Base-by-base conservation (phyloP, 106 monocot genomes). In the Allium sativum region DNA sequence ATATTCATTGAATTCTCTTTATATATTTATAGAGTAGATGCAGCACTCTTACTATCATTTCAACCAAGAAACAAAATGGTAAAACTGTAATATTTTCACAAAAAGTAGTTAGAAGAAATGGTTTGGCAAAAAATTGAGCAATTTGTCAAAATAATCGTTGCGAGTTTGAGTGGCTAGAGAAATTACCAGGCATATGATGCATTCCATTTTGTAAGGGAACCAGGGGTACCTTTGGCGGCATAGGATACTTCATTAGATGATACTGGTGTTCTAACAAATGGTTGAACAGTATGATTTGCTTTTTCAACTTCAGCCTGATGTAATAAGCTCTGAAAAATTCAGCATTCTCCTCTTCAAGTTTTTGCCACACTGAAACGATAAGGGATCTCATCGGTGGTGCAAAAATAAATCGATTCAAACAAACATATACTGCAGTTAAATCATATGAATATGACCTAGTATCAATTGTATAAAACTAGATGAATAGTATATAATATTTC, bases 301-400 rank as follows among this genome's bases (percentile, higher is more conserved):
- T 90, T 65, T 90, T 95, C 73, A 95, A 69, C 77, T 84, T 90
- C 68, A 95, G 62, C 63, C 90, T 79, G 60, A 82, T 90, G 59
- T 95, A 90, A 68, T 95, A 90, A 58, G 90, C 90, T 62, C 87
- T 81, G 73, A 95, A 95, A 69, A 95, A 95, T 14, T 90, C 95
- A 13, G 84, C 45, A 65, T 95, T 95, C 69, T 95, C 90, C 67
- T 95, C 95, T 78, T 95, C 95, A 57, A 95, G 74, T 77, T 90
- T 95, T 76, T 95, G 86, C 95, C 95, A 95, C 59, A 95, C 95
- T 95, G 72, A 54, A 64, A 64, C 52, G 8, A 70, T 7, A 59
- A 45, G 18, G 45, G 64, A 67, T 12, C 15, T 54, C 40, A 48
- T 47, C 62, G 53, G 68, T 67, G 8, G 67, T 40, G 15, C 1